phyloP scores from a whole-genome alignment of 2,329 filamentous ascomycete species.

The Trichoderma sp. region DNA sequence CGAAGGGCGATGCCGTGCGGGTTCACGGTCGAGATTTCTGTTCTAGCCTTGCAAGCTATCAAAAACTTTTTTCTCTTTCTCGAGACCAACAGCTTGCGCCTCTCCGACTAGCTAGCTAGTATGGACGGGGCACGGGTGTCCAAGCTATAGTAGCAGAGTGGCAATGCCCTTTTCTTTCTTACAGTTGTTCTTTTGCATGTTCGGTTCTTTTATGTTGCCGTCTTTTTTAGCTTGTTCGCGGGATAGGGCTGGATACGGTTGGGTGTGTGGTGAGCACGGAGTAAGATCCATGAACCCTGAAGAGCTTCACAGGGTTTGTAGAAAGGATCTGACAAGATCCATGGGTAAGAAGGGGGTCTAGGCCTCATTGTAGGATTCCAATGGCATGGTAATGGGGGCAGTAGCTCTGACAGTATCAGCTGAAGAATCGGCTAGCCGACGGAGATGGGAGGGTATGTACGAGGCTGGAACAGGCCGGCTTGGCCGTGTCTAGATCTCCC shows the following conservation, averaged over 20 bases:
- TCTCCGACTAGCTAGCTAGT: no score
- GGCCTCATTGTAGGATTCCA: constrained; percentile 3
- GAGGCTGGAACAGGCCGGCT: constrained; percentile 7
- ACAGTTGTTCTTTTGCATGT: not conserved
- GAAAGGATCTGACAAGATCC: not conserved
- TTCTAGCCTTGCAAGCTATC: not conserved
- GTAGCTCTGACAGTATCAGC: no score
- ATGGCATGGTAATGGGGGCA: not conserved
- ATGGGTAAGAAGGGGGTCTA: not conserved
- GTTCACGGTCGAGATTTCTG: no score
- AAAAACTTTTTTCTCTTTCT: not conserved
- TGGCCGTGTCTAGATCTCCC: not conserved
- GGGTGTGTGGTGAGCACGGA: constrained; percentile 2
- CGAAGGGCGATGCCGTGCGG: no score
- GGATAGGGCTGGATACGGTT: not conserved
- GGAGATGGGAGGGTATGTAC: not conserved
- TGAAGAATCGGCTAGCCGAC: not conserved
- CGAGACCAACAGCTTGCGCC: not conserved
- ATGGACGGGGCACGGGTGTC: no score
- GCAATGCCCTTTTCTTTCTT: not conserved
- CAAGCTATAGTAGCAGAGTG: no score
- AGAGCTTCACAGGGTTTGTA: not conserved
- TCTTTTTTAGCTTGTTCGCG: not conserved
- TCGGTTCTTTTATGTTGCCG: no score
- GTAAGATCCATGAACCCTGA: constrained; percentile 21